phyloP scores from a whole-genome alignment of 2,329 filamentous ascomycete species.

The Cladosporium sp. region DNA sequence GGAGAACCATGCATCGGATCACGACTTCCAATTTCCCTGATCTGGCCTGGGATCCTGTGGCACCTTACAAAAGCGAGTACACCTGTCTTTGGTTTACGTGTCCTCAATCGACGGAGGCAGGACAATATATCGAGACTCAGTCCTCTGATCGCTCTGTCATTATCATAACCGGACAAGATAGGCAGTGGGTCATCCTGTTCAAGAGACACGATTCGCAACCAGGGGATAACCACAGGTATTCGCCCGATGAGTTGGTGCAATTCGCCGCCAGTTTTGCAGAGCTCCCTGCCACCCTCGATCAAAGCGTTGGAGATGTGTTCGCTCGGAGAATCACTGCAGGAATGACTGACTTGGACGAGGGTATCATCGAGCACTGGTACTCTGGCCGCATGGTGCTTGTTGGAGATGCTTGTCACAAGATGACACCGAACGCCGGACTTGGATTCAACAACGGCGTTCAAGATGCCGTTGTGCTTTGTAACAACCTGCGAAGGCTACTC shows the following conservation, averaged over 20 bases:
- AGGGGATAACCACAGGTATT: background rate
- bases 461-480: constrained; percentile 13
- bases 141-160: background rate
- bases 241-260: background rate
- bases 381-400: background rate
- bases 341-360: background rate
- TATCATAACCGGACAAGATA: background rate
- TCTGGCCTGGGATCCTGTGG: background rate
- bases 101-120: background rate
- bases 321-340: background rate
- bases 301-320: background rate
- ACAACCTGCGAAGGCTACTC: background rate
- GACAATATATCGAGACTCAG: background rate
- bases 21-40: background rate
- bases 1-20: background rate
- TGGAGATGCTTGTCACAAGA: background rate
- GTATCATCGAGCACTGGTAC: background rate
- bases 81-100: background rate
- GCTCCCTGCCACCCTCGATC: background rate
- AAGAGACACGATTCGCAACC: background rate
- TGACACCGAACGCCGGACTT: background rate
- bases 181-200: background rate
- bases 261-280: background rate
- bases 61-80: background rate
- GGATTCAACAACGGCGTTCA: background rate